phyloP scores from a whole-genome alignment of 1,139 yeast species.

The Blastobotrys serpentis region DNA sequence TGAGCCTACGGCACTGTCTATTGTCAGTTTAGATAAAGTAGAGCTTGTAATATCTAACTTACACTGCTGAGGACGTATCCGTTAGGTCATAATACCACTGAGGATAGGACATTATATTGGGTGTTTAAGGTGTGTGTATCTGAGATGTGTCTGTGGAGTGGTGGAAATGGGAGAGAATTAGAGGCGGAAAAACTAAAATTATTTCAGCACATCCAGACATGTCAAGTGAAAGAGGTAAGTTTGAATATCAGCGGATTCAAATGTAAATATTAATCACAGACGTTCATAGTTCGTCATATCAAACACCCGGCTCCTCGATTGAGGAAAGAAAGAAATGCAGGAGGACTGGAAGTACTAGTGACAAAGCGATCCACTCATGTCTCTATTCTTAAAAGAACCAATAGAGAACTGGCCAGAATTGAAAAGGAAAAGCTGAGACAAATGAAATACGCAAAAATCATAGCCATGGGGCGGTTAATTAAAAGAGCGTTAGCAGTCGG shows the following conservation, averaged over 20 bases:
- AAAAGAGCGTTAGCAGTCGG: conserved; percentile 35
- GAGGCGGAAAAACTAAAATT: conserved; percentile 1
- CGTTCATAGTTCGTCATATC: not conserved
- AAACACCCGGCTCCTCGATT: conserved; percentile 18
- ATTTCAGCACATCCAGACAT: conserved; percentile 4
- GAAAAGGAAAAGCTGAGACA: conserved; percentile 16
- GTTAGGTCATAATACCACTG: conserved; percentile 34
- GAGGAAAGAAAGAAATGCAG: conserved; percentile 4
- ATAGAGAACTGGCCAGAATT: conserved; percentile 23
- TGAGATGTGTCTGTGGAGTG: not conserved
- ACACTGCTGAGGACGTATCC: conserved; percentile 27
- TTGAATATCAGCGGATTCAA: not conserved
- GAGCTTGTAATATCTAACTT: conserved; percentile 5
- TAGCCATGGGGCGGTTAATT: conserved; percentile 38
- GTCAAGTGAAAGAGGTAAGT: conserved; percentile 1
- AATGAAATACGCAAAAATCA: conserved; percentile 28
- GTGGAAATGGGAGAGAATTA: not conserved
- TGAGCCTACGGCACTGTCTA: conserved; percentile 14
- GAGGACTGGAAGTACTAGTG: conserved; percentile 1
- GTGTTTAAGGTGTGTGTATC: not conserved
- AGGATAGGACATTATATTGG: conserved; percentile 19
- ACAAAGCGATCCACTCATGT: conserved; percentile 23
- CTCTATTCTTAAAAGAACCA: conserved; percentile 32
- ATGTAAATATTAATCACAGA: not conserved
- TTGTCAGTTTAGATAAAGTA: not conserved